Conservation (phyloP, 169 alveolate genomes). For the Miamiensis avidus region DNA sequence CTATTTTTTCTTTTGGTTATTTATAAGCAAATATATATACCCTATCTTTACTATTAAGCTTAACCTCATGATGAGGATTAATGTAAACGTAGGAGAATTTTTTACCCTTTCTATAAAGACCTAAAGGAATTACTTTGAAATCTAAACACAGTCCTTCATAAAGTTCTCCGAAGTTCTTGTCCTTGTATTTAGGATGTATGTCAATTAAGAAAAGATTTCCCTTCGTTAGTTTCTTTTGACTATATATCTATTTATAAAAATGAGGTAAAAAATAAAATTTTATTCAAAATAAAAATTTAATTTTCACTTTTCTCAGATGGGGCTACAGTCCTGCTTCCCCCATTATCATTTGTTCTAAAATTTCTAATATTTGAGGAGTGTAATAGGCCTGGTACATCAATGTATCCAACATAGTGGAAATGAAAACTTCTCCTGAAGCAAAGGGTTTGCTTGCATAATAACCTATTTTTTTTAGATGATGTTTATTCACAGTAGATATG, state of each 20-base stretch:
- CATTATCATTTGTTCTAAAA: constrained; percentile 76
- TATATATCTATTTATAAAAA: constrained; percentile 57
- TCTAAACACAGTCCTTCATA: constrained; percentile 30
- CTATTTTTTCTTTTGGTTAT: constrained; percentile 32
- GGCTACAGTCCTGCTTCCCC: constrained; percentile 60
- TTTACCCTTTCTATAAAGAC: constrained; percentile 51
- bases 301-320: background rate
- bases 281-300: no score
- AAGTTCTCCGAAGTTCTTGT: constrained; percentile 58
- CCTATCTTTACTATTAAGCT: constrained; percentile 57
- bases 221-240: constrained; percentile 59
- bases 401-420: constrained; percentile 78
- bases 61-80: constrained; percentile 60
- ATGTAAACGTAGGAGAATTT: constrained; percentile 60
- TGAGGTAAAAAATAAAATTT: constrained; percentile 29
- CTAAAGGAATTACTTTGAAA: constrained; percentile 64
- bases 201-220: constrained; percentile 69
- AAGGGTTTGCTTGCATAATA: constrained; percentile 76
- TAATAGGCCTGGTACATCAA: constrained; percentile 80
- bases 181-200: constrained; percentile 62
- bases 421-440: constrained; percentile 84
- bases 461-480: constrained; percentile 59
- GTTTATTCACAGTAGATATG: constrained; percentile 56
- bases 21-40: constrained; percentile 57
- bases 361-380: constrained; percentile 73